Base-by-base conservation (phyloP, 2,329 filamentous ascomycete species). In the Mariannaea sp. region DNA sequence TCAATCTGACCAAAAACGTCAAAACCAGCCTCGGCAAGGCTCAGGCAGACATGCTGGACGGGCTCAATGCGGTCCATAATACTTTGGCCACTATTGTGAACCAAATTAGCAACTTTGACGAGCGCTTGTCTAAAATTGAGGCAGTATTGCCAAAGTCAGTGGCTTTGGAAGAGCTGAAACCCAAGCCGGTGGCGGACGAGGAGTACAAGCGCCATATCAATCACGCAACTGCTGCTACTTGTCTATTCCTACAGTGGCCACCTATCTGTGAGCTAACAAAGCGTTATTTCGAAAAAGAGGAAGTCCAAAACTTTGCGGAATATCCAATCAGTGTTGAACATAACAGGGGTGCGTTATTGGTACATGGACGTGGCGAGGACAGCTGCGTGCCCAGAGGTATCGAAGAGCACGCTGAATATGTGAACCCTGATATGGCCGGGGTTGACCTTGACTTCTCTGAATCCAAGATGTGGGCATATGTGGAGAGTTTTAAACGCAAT, bases 221-320 rank as follows among this genome's bases (percentile, higher is more conserved):
- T 61, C 93, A 97, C 67, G 95, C 90, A 0, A 97, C 92, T 0
- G 84, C 91, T n/a, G 92, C 92, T 1, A 90, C n/a, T n/a, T n/a
- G 94, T 44, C 83, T 92, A 57, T 77, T 97, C 14, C 75, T 97
- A 22, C 79, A 82, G 40, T 92, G 88, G 85, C 81, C 81, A 0
- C 80, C 85, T 0, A 90, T 94, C 49, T 73, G 78, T 67, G 74
- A 80, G 57, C 68, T 97, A 66, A 84, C 90, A 27, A 77, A 67
- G 56, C 72, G 70, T 42, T 75, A 77, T 20, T 69, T 85, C 49
- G 71, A 76, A 17, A 68, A 68, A 2, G 75, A 80, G 46, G 78
- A 76, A 26, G 77, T 86, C 64, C 76, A 78, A 26, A 79, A 80
- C 46, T 79, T 86, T 20, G 82, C 84, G 49, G 83, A 88, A 59